phyloP scores from a whole-genome alignment of 805 yeast species.

The Saccharomycopsis fibuligera region DNA sequence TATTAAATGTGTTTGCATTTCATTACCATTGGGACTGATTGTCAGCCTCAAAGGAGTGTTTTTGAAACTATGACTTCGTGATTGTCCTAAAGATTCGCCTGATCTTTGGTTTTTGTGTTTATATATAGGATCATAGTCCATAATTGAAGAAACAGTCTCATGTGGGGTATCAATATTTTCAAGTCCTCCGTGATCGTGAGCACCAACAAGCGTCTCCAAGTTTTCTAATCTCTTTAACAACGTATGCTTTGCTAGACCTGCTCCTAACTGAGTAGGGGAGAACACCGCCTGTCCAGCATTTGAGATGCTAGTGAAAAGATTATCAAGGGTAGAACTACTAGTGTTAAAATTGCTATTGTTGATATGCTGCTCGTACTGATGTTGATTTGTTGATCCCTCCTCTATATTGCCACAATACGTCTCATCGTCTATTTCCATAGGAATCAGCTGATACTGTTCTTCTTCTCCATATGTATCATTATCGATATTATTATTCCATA shows the following conservation, averaged over 20 bases:
- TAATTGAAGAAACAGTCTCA: too few relatives aligned
- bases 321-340: neutral
- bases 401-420: neutral
- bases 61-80: too few relatives aligned
- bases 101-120: too few relatives aligned
- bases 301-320: constrained; percentile 3
- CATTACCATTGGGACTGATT: too few relatives aligned
- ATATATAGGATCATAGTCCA: too few relatives aligned
- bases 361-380: neutral
- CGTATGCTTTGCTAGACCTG: constrained; percentile 14
- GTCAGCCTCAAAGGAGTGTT: too few relatives aligned
- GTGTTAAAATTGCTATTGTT: neutral
- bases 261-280: constrained; percentile 20
- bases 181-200: too few relatives aligned
- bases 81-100: too few relatives aligned
- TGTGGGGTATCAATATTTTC: too few relatives aligned
- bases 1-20: too few relatives aligned
- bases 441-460: neutral
- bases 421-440: neutral
- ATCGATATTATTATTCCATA: too few relatives aligned
- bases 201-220: neutral
- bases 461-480: too few relatives aligned
- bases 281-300: constrained; percentile 7
- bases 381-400: neutral
- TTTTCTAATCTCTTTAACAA: constrained; percentile 2